Percentiles rank a stretch among this genome's conserved stretches.
phyloP scores from a whole-genome alignment of 768 basidiomycete species.

The Boletus vinaceobasis region DNA sequence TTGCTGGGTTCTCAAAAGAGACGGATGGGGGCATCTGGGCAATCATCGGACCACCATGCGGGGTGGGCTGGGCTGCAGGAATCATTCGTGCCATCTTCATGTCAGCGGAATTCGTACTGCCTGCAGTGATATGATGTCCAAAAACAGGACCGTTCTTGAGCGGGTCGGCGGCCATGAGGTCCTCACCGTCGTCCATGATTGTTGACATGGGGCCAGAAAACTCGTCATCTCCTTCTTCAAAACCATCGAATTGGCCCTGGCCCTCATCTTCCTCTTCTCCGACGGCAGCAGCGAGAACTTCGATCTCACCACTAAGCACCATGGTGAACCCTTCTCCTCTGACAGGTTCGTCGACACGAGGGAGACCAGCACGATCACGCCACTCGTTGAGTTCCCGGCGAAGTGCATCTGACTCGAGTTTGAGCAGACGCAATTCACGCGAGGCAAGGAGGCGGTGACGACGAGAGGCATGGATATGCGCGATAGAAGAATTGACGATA shows the following conservation, averaged over 20 bases:
- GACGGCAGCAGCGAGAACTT: slow-evolving; percentile 51
- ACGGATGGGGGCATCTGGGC: slow-evolving; percentile 41
- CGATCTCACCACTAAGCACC: slow-evolving; percentile 68
- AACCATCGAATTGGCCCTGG: slow-evolving; percentile 34
- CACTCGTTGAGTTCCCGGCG: slow-evolving; percentile 92
- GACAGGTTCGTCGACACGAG: slow-evolving; percentile 68
- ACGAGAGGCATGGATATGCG: slow-evolving; percentile 79
- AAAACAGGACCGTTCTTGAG: slow-evolving; percentile 34
- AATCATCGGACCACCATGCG: slow-evolving; percentile 42
- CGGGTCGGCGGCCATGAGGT: slow-evolving; percentile 21
- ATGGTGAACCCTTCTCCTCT: slow-evolving; percentile 70
- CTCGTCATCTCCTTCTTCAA: slow-evolving; percentile 43
- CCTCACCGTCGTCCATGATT: slow-evolving; percentile 32
- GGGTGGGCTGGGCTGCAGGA: slow-evolving; percentile 16
- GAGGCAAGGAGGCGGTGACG: slow-evolving; percentile 79
- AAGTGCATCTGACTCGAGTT: slow-evolving; percentile 80
- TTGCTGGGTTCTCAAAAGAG: slow-evolving; percentile 53
- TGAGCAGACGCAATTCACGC: slow-evolving; percentile 75
- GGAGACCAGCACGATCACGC: slow-evolving; percentile 73
- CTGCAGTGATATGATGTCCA: slow-evolving; percentile 28
- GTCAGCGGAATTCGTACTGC: slow-evolving; percentile 31
- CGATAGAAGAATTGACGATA: slow-evolving; percentile 95
- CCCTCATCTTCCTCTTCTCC: slow-evolving; percentile 58
- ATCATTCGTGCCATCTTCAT: slow-evolving; percentile 26
- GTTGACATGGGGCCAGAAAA: slow-evolving; percentile 25